phyloP scores from a whole-genome alignment of 2,329 filamentous ascomycete genomes.

The Simplicillium sp. region DNA sequence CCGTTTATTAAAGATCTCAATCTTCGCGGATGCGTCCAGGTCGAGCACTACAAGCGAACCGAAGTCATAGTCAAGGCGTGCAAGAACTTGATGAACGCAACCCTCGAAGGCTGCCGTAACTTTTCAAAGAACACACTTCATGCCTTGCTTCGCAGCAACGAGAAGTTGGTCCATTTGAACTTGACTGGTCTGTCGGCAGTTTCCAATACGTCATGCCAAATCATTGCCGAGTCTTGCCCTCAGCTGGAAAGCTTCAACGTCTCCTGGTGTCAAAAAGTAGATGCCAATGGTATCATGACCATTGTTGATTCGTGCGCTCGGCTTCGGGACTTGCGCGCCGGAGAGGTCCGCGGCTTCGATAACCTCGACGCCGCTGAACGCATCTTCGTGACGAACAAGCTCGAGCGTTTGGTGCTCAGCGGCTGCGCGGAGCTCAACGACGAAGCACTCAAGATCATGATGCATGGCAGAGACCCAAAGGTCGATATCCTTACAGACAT shows the following conservation, averaged over 20 bases:
- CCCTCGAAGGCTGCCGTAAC: conserved; percentile 81
- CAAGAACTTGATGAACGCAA: conserved; percentile 78
- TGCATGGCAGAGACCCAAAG: conserved; percentile 67
- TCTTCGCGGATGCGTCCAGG: conserved; percentile 80
- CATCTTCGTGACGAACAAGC: conserved; percentile 69
- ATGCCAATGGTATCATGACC: conserved; percentile 63
- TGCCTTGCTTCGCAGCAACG: conserved; percentile 65
- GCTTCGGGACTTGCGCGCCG: conserved; percentile 70
- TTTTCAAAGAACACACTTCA: conserved; percentile 71
- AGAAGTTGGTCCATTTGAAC: conserved; percentile 72
- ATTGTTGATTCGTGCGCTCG: conserved; percentile 65
- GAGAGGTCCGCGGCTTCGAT: conserved; percentile 74
- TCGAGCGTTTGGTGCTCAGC: conserved; percentile 74
- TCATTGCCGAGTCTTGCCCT: conserved; percentile 72
- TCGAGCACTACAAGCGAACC: conserved; percentile 70
- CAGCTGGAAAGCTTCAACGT: conserved; percentile 80
- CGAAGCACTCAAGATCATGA: conserved; percentile 59
- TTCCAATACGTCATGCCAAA: conserved; percentile 76
- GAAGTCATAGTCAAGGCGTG: conserved; percentile 76
- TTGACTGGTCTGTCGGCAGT: conserved; percentile 72
- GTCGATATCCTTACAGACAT: conserved; percentile 72
- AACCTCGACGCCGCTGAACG: conserved; percentile 61
- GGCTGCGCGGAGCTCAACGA: conserved; percentile 75
- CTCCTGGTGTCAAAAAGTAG: conserved; percentile 85
- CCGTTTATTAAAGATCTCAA: conserved; percentile 90